Conservation (phyloP, 2,329 filamentous ascomycete species). For the Dactylellina haptotyla region DNA sequence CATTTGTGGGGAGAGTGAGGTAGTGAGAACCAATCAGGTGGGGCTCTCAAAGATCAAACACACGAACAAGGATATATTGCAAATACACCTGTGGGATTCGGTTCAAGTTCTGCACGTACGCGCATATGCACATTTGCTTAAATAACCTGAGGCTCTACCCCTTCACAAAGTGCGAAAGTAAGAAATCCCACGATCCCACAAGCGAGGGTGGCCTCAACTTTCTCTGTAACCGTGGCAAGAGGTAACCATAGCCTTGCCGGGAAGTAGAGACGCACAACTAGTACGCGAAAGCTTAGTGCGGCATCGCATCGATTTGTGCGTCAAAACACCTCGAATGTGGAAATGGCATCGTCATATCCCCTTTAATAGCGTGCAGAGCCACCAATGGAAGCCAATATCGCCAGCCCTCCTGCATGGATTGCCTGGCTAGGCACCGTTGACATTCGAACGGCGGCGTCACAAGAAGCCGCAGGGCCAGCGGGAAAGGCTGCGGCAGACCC, state of each 20-base stretch:
- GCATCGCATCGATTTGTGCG: background rate
- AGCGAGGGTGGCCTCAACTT: slow-evolving; percentile 8
- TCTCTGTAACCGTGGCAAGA: background rate
- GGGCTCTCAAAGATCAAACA: slow-evolving; percentile 8
- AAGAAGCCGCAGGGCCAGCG: slow-evolving; percentile 20
- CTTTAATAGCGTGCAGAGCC: background rate
- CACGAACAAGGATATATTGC: slow-evolving; percentile 17
- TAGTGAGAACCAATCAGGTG: slow-evolving; percentile 19
- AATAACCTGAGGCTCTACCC: slow-evolving; percentile 27
- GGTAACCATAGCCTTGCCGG: background rate
- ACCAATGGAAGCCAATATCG: slow-evolving; percentile 1
- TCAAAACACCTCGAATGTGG: background rate
- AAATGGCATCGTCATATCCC: background rate
- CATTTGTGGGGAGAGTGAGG: slow-evolving; percentile 1
- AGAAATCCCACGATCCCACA: slow-evolving; percentile 28
- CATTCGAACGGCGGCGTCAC: slow-evolving; percentile 4
- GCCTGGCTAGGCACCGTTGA: slow-evolving; percentile 32
- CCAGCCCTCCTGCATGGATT: slow-evolving; percentile 13
- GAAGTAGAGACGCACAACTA: background rate
- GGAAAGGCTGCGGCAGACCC: slow-evolving; percentile 28
- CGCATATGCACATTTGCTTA: background rate
- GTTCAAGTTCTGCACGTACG: background rate
- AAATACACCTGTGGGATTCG: slow-evolving; percentile 33
- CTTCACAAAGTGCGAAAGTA: slow-evolving; percentile 17
- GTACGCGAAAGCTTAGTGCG: background rate